Evolutionary conservation across 129 eudicot species (phyloP).

Genomic region (Heracleum sosnowskyi): DNA sequence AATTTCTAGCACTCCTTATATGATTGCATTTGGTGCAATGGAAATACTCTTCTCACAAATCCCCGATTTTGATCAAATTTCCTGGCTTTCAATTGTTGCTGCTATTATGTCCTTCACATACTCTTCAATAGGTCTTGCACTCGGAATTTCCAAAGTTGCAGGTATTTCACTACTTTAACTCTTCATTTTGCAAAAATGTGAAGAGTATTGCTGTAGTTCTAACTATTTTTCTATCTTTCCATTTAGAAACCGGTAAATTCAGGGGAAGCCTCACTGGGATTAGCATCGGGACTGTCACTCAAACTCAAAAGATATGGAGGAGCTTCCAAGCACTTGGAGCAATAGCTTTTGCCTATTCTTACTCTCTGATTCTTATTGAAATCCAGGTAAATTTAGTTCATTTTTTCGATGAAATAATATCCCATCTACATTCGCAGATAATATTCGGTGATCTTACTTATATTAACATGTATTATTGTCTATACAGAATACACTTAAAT

Average conservation of each 20-base stretch:
- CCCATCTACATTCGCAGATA: background rate
- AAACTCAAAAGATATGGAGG: slow-evolving; percentile 56
- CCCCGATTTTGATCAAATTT: slow-evolving; percentile 55
- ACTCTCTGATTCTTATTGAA: slow-evolving; percentile 65
- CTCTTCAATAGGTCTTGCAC: slow-evolving; percentile 58
- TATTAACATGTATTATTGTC: background rate
- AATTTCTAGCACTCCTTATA: slow-evolving; percentile 29
- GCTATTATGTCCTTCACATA: slow-evolving; percentile 72
- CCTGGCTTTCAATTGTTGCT: slow-evolving; percentile 55
- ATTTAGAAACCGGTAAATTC: background rate
- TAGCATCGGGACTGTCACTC: slow-evolving; percentile 24
- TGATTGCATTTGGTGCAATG: slow-evolving; percentile 51
- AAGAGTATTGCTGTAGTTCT: background rate
- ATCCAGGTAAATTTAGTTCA: slow-evolving; percentile 47
- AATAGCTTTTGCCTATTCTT: slow-evolving; percentile 81
- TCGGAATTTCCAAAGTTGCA: slow-evolving; percentile 45
- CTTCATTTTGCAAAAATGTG: background rate
- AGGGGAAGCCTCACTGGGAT: background rate
- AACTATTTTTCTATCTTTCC: background rate
- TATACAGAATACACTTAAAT: slow-evolving; percentile 57
- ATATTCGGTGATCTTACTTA: background rate
- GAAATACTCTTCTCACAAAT: slow-evolving; percentile 61
- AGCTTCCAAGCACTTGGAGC: slow-evolving; percentile 70
- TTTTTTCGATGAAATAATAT: background rate
- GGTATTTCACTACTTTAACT: background rate